Evolutionary conservation across 2,329 filamentous ascomycete genomes (phyloP), one percentile per base, ranked within the genome.

Genomic region (Alternaria gansuensis): DNA sequence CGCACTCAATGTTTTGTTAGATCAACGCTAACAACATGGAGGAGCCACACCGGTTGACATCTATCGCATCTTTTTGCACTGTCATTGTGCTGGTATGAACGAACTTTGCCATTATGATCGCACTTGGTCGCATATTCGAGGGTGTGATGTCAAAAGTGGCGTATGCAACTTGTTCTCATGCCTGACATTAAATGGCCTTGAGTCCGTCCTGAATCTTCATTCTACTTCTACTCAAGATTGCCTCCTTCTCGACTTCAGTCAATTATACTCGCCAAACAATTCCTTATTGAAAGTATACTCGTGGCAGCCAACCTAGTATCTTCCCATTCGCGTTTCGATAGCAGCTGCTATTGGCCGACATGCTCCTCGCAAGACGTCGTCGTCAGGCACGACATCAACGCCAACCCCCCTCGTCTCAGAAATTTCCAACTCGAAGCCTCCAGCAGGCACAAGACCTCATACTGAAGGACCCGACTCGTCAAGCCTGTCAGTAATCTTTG

Each of bases 401-500:
- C 23, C 33, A n/a, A 39, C 24, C 24, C 43, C n/a, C 13, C 34
- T 10, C 13, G 1, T 10, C 26, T 23, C 21, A 28, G 23, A 33
- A 21, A 0, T 13, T n/a, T 11, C 17, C 6, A 36, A 8, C 7
- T 9, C 29, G 36, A 2, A 10, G 2, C 21, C 33, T 31, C 21
- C 39, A 23, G 3, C n/a, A 26, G 24, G 28, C 23, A 3, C 31
- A 5, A 33, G 5, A 2, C 4, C 14, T 37, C 36, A 23, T 23
- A 6, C 17, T 10, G 36, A 39, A 2, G 36, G 4, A 3, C 1
- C 17, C 17, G 46, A 55, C 13, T 49, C 51, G 2, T 29, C 14
- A 1, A 48, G 33, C 14, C n/a, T 40, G 21, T 48, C 51, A 24
- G 24, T 51, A 14, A 28, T 41, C 24, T 55, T 59, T 3, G 51